These are phyloP conservation scores for Eucalyptus virginea DNA, from an alignment of 345 rosid genomes.

Conservation along the genomic window DNA sequence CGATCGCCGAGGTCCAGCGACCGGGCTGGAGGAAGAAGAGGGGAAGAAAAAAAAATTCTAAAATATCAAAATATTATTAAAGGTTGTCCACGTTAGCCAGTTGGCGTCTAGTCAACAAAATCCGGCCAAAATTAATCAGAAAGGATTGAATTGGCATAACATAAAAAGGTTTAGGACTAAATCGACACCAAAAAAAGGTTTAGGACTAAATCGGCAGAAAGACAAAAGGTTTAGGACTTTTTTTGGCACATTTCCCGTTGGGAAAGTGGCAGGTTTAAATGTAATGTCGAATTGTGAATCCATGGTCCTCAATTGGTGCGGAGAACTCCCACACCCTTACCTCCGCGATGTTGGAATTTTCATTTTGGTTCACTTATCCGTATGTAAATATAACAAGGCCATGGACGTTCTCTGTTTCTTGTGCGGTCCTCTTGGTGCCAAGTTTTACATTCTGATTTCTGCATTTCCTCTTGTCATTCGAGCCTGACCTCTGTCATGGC, in stretches of 20 bases:
- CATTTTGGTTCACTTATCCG: not conserved
- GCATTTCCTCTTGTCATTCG: not conserved
- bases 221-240: too few relatives aligned
- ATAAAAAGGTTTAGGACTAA: too few relatives aligned
- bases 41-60: too few relatives aligned
- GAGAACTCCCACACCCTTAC: not conserved
- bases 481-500: not conserved
- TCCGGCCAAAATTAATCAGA: fast-evolving
- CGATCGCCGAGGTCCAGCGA: fast-evolving
- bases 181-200: too few relatives aligned
- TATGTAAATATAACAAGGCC: not conserved
- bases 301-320: not conserved
- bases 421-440: not conserved
- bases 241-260: not conserved
- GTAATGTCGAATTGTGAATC: not conserved
- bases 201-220: too few relatives aligned
- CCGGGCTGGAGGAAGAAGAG: too few relatives aligned
- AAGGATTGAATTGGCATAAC: too few relatives aligned
- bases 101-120: too few relatives aligned
- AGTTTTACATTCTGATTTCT: not conserved
- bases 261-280: not conserved
- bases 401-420: too few relatives aligned
- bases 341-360: not conserved
- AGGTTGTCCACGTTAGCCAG: fast-evolving
- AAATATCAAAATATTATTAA: too few relatives aligned